Base-by-base conservation (phyloP, 148 eudicot genomes). In the Agrostemma githago region DNA sequence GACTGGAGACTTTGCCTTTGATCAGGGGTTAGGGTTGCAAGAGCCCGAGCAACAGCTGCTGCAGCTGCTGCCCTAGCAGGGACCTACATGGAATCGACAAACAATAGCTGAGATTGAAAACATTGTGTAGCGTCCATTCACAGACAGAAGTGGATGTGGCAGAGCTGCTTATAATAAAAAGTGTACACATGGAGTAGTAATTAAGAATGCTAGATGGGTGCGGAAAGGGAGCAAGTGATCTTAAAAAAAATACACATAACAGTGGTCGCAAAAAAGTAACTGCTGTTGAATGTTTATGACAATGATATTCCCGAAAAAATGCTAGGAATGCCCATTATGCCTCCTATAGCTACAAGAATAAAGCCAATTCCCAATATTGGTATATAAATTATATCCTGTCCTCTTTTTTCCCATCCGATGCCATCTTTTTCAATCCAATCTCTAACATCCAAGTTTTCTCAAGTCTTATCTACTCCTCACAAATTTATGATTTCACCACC, bases 41-140 rank as follows among this genome's bases (percentile, higher is more conserved):
- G 93, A 79, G 91, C 96, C 78, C 98, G 93, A 63, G 98, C 98
- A 81, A 91, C 90, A 68, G 97, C 92, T 70, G 98, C 98, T 11
- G 98, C 98, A 34, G 98, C 98, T 26, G 89, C 98, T 53, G 97
- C 98, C 78, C 97, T 87, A 54, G 87, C 97, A 76, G 98, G 98
- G 80, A 94, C 97, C 98, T 94, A 76, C 21, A 61, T 9, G 21
- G 26, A 77, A 72, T n/a, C 14, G 38, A 37, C 8, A 43, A 70
- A 26, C 77, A 66, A 42, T 66, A 51, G 56, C 56, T 12, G 15
- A 51, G 56, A 51, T 51, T 10, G 4, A 51, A 51, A 34, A 34
- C 11, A 63, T 4, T 63, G 16, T 26, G 66, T 8, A 37, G 11
- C 54, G 12, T 2, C 3, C 3, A 48, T 14, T 37, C 68, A 64